phyloP scores from a whole-genome alignment of 805 yeast genomes.

The Myxozyma monticola region DNA sequence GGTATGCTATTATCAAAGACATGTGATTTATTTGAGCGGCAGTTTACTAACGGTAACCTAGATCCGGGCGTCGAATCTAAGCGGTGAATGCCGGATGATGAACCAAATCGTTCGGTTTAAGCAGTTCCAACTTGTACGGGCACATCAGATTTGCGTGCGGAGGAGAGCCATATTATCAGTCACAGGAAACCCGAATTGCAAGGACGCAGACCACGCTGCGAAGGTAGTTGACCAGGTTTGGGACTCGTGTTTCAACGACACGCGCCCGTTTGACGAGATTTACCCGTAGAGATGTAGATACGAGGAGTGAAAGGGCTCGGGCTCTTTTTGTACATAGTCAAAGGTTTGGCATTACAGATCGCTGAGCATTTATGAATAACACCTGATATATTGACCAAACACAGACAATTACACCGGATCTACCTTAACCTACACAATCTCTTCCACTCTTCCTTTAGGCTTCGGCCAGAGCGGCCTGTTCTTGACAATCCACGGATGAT shows the following conservation, averaged over 20 bases:
- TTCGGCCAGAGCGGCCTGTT: constrained; percentile 62
- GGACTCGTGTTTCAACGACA: constrained; percentile 89
- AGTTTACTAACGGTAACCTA: background rate
- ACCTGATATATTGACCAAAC: too few relatives aligned
- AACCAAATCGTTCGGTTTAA: constrained; percentile 68
- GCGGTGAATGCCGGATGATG: constrained; percentile 93
- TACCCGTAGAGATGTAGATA: constrained; percentile 58
- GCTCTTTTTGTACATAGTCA: too few relatives aligned
- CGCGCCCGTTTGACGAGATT: constrained; percentile 92
- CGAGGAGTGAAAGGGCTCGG: too few relatives aligned
- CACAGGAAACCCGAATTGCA: constrained; percentile 80
- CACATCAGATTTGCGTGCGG: constrained; percentile 87
- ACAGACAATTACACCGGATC: too few relatives aligned
- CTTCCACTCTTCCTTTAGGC: background rate
- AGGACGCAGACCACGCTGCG: constrained; percentile 69
- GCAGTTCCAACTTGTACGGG: constrained; percentile 59
- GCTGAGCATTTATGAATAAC: too few relatives aligned
- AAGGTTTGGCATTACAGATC: too few relatives aligned
- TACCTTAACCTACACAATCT: too few relatives aligned
- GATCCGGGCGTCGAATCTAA: constrained; percentile 84
- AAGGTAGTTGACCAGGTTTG: constrained; percentile 83
- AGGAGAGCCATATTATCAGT: constrained; percentile 88
- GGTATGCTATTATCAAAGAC: constrained; percentile 4
- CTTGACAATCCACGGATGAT: constrained; percentile 82
- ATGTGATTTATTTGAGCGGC: background rate